Evolutionary conservation across 495 filamentous ascomycete genomes (phyloP).

Genomic region (Haplographium delicatum): DNA sequence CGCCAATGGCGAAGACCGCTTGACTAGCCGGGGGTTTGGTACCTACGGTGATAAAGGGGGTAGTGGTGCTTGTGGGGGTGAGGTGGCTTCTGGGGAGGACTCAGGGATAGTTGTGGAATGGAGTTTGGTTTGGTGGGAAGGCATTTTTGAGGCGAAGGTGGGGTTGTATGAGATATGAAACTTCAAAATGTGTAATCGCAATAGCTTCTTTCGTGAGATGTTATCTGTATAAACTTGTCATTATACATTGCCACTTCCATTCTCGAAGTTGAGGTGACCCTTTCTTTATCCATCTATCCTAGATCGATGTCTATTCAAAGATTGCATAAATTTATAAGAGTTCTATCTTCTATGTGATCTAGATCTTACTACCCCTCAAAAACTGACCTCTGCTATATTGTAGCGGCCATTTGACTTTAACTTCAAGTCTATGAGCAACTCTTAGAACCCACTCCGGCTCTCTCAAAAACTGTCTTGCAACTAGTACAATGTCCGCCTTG

Average conservation of each 20-base stretch:
- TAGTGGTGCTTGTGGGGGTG: no score
- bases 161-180: no score
- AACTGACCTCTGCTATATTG: constrained; percentile 41
- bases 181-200: no score
- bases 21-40: constrained; percentile 9
- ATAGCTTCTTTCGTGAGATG: no score
- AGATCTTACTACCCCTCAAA: constrained; percentile 17
- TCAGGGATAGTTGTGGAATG: no score
- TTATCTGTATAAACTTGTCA: no score
- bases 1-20: constrained; percentile 42
- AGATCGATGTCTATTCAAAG: background rate
- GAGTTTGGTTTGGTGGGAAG: no score
- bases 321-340: background rate
- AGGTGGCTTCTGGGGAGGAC: no score
- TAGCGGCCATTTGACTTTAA: constrained; percentile 47
- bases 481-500: constrained; percentile 55
- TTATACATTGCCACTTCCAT: no score
- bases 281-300: background rate
- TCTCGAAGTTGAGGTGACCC: no score
- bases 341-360: background rate
- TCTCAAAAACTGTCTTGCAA: constrained; percentile 59
- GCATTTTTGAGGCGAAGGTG: no score
- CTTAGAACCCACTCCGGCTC: constrained; percentile 64
- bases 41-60: no score
- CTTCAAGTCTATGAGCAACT: constrained; percentile 54